phyloP scores from a whole-genome alignment of 768 basidiomycete species.

The Guyanaporus albipodus region DNA sequence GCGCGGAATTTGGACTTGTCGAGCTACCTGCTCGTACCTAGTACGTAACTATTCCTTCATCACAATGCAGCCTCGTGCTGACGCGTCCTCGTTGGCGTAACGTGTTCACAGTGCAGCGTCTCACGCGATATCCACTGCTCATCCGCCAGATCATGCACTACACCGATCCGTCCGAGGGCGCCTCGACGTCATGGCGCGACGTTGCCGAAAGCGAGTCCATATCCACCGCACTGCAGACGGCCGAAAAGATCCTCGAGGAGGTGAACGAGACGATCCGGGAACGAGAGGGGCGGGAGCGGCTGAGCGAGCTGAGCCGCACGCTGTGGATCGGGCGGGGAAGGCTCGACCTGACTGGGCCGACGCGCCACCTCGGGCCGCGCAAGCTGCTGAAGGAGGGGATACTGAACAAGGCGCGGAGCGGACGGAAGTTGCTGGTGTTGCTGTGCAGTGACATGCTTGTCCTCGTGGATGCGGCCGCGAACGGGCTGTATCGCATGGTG shows the following conservation, averaged over 20 bases:
- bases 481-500: slow-evolving; percentile 81
- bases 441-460: slow-evolving; percentile 90
- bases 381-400: slow-evolving; percentile 75
- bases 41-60: slow-evolving; percentile 47
- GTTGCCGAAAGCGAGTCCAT: slow-evolving; percentile 54
- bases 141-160: slow-evolving; percentile 83
- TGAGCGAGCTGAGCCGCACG: slow-evolving; percentile 68
- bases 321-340: slow-evolving; percentile 88
- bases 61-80: neutral
- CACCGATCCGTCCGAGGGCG: slow-evolving; percentile 43
- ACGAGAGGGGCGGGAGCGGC: slow-evolving; percentile 75
- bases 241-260: slow-evolving; percentile 68
- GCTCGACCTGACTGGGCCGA: slow-evolving; percentile 88
- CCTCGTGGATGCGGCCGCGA: slow-evolving; percentile 68
- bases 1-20: slow-evolving; percentile 84
- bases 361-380: slow-evolving; percentile 78
- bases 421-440: slow-evolving; percentile 69
- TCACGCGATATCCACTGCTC: slow-evolving; percentile 90
- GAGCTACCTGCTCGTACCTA: slow-evolving; percentile 88
- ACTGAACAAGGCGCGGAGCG: slow-evolving; percentile 79
- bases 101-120: slow-evolving; percentile 74
- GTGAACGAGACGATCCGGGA: slow-evolving; percentile 91
- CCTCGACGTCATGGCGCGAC: slow-evolving; percentile 11
- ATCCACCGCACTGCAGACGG: slow-evolving; percentile 49
- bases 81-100: neutral